A percentile compares a stretch with the other conserved stretches of the same genome.
Evolutionary conservation across 1,284 basidiomycete genomes (phyloP).

Genomic region (Puccinia horiana): DNA sequence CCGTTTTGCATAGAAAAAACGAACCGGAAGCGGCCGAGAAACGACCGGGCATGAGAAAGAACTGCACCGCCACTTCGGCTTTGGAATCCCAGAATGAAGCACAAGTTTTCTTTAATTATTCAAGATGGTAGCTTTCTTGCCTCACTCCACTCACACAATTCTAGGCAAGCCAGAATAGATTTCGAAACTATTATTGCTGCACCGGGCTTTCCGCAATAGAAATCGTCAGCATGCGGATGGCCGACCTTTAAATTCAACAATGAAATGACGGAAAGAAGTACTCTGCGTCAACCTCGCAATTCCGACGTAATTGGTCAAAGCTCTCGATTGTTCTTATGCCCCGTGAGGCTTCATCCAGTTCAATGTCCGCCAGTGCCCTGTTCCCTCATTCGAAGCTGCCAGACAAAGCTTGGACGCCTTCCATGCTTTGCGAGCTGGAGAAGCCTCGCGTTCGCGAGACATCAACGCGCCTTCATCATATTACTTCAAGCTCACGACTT

Average conservation of each 20-base stretch:
- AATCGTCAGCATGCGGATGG: neutral
- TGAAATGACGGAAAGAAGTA: neutral
- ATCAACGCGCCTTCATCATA: neutral
- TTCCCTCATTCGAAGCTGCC: neutral
- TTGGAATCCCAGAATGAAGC: neutral
- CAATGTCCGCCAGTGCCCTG: conserved; percentile 1
- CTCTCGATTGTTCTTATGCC: neutral
- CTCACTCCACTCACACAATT: neutral
- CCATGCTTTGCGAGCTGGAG: neutral
- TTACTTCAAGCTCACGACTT: neutral
- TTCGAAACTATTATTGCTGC: neutral
- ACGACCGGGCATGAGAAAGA: neutral
- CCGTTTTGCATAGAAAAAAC: too few relatives aligned
- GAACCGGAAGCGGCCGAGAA: neutral
- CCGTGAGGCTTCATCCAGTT: neutral
- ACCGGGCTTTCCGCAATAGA: neutral
- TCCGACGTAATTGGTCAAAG: conserved; percentile 5
- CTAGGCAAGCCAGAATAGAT: neutral
- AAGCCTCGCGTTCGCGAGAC: conserved; percentile 1
- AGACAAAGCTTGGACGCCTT: neutral
- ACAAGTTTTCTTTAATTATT: neutral
- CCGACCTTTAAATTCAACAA: too few relatives aligned
- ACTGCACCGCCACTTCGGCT: neutral
- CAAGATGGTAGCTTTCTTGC: neutral
- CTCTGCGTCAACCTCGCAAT: neutral